A percentile compares a stretch with the other conserved stretches of the same genome.
phyloP scores from a whole-genome alignment of 768 basidiomycete species.

The Leccinum boreale region DNA sequence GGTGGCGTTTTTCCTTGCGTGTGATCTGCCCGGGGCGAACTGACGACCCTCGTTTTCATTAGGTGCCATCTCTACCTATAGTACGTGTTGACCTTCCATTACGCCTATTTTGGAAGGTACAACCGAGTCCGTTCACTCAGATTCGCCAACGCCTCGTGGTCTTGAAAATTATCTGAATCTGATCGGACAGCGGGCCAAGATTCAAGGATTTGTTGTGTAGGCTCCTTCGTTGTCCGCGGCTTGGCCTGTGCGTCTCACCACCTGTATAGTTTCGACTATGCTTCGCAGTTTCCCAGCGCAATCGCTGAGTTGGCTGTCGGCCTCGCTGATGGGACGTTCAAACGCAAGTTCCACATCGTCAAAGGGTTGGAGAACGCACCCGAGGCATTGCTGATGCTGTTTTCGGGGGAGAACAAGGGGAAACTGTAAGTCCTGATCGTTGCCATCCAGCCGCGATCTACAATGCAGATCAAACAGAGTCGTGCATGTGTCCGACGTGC shows the following conservation, averaged over 20 bases:
- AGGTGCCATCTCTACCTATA: slow-evolving; percentile 87
- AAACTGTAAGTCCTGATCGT: slow-evolving; percentile 50
- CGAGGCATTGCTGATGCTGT: slow-evolving; percentile 65
- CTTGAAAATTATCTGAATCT: slow-evolving; percentile 64
- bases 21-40: neutral
- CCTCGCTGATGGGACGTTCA: slow-evolving; percentile 66
- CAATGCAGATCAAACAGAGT: slow-evolving; percentile 38
- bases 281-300: slow-evolving; percentile 53
- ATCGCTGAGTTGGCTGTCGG: slow-evolving; percentile 53
- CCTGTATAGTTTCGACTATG: slow-evolving; percentile 70
- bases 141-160: slow-evolving; percentile 58
- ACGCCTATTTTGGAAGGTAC: neutral
- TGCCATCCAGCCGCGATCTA: neutral
- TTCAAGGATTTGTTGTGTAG: slow-evolving; percentile 83
- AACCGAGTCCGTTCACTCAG: slow-evolving; percentile 31
- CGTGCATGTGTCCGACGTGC: slow-evolving; percentile 54
- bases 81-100: slow-evolving; percentile 38
- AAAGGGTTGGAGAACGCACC: slow-evolving; percentile 75
- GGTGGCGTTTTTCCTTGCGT: slow-evolving; percentile 20
- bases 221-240: slow-evolving; percentile 15
- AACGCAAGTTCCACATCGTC: slow-evolving; percentile 77
- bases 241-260: neutral
- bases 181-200: slow-evolving; percentile 72
- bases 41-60: slow-evolving; percentile 5
- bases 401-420: slow-evolving; percentile 73